These are phyloP conservation scores for Macrophomina tecta DNA, from an alignment of 2,329 filamentous ascomycete genomes.

Conservation along the genomic window DNA sequence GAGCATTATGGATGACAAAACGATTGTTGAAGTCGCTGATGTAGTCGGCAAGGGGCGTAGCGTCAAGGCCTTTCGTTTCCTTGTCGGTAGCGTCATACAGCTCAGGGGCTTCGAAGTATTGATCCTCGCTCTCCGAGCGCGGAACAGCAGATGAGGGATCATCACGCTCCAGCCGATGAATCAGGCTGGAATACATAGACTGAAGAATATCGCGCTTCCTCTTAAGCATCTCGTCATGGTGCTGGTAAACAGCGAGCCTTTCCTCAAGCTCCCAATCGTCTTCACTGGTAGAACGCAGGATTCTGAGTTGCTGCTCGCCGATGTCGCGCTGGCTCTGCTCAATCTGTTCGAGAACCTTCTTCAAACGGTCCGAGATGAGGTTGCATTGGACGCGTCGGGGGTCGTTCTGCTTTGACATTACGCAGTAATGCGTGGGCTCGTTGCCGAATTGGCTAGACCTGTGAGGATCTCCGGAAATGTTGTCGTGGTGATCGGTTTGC, in stretches of 20 bases:
- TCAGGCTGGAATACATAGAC: conserved; percentile 63
- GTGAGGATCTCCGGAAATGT: conserved; percentile 79
- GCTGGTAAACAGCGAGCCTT: conserved; percentile 61
- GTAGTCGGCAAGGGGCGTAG: conserved; percentile 77
- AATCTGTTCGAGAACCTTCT: conserved; percentile 79
- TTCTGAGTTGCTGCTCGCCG: conserved; percentile 73
- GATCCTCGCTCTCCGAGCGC: conserved; percentile 47
- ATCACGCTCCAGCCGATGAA: conserved; percentile 64
- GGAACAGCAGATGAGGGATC: conserved; percentile 57
- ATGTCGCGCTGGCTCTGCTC: conserved; percentile 73
- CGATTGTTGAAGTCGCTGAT: conserved; percentile 97
- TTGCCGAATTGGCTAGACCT: conserved; percentile 89
- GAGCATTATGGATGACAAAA: conserved; percentile 96
- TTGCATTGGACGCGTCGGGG: conserved; percentile 87
- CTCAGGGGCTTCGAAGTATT: conserved; percentile 58
- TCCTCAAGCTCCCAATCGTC: conserved; percentile 58
- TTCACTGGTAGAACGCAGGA: conserved; percentile 58
- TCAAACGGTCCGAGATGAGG: conserved; percentile 80
- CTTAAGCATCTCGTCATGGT: conserved; percentile 63
- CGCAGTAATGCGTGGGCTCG: conserved; percentile 91
- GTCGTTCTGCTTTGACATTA: conserved; percentile 78
- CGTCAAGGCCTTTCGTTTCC: conserved; percentile 62
- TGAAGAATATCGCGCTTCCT: conserved; percentile 65
- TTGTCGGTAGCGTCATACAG: conserved; percentile 57
- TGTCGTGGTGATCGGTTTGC: conserved; percentile 88